Conservation (phyloP, 2,329 filamentous ascomycete species). For the Escovopsis sp. region DNA sequence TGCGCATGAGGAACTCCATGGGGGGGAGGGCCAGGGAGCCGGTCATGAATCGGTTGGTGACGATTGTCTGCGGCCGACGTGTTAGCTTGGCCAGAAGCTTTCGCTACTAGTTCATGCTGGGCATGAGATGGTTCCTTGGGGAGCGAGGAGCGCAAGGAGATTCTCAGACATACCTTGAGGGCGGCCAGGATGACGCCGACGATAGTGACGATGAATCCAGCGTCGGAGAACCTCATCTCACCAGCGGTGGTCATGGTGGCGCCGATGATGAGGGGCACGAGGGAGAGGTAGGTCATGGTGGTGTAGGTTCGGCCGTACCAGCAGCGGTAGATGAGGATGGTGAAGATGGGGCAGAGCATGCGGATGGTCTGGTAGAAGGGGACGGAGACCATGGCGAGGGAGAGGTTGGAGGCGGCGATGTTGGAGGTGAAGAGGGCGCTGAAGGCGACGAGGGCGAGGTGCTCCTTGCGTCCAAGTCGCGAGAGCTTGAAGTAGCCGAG, state of each 20-base stretch:
- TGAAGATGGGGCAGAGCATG: constrained; percentile 45
- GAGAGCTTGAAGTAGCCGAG: constrained; percentile 37
- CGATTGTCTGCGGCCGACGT: constrained; percentile 33
- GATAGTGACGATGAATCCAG: constrained; percentile 39
- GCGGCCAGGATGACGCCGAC: constrained; percentile 38
- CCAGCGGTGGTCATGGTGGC: constrained; percentile 44
- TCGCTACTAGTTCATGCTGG: too few species aligned
- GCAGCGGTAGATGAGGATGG: constrained; percentile 43
- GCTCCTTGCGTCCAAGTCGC: constrained; percentile 34
- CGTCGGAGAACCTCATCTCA: constrained; percentile 45
- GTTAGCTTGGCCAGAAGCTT: constrained; percentile 12
- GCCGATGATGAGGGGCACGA: constrained; percentile 44
- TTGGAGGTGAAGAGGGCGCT: constrained; percentile 47
- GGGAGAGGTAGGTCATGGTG: constrained; percentile 39
- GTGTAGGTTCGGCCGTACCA: constrained; percentile 40
- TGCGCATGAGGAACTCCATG: constrained; percentile 44
- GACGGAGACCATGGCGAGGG: constrained; percentile 46
- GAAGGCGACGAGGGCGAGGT: constrained; percentile 40
- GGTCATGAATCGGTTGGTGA: constrained; percentile 50
- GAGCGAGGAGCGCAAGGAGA: not conserved
- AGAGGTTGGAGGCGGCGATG: constrained; percentile 48
- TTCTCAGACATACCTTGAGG: constrained; percentile 33
- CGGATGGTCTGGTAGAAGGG: constrained; percentile 51
- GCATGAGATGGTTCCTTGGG: not conserved
- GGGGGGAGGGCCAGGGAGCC: constrained; percentile 40